Evolutionary conservation across 108 stramenopile genomes (phyloP), one percentile per base, ranked within the genome.

Genomic region (Nitzschia palea): DNA sequence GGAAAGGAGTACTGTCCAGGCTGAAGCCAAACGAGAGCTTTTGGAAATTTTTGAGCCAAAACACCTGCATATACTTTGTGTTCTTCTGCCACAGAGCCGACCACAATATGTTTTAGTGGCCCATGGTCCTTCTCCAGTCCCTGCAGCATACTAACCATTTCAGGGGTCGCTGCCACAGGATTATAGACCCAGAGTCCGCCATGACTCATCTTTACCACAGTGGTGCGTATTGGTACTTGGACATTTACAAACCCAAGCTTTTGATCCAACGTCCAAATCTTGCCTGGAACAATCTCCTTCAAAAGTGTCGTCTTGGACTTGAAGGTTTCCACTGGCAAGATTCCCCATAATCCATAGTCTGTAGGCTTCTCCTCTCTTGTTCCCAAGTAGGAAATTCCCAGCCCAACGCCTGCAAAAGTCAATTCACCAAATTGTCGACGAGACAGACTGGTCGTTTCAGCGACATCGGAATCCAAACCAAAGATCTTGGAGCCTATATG

Each of bases 251-350:
- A 91, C 4, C 97, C 97, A 72, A 94, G 91, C 48, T 94, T 94
- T 77, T 97, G 97, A 61, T 97, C 97, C 33, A 95, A 80, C 4
- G 97, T 96, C 95, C 95, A 97, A 3, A 97, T 74, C 69, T 74
- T 59, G 12, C 75, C 80, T 2, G 86, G 81, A 0, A 97, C 86
- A 54, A 97, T 79, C 9, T 86, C 80, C 61, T 93, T 77, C 62
- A 79, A 55, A 0, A 96, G 60, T 10, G 97, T 95, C 66, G 86
- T 85, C 68, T 95, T 95, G 45, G 71, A 55, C 65, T 93, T 93
- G 90, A 95, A 97, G 1, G 96, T 83, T 1, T 90, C 96, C 32
- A 95, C 89, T 14, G 95, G 96, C 4, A 95, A 74, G 4, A 97
- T 64, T 2, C 91, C 93, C 93, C 94, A 97, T 15, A 97, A 61